Base-by-base conservation (phyloP, 2,329 filamentous ascomycete species). In the Thielaviopsis punctulata region DNA sequence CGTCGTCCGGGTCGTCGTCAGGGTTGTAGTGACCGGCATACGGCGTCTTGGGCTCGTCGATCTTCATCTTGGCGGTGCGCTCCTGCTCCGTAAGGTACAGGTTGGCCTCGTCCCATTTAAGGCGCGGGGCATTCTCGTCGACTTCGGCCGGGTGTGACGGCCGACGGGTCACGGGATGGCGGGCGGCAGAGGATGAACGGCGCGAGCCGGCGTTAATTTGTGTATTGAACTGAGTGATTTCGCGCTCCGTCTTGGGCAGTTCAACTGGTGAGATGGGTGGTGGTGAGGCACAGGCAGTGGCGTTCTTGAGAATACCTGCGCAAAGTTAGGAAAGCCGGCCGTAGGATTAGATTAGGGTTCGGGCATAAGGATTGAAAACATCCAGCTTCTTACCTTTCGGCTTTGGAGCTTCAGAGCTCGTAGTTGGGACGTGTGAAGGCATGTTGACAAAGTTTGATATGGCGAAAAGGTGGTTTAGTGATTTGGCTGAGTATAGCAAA, bases 61-160 rank as follows among this genome's bases (percentile, higher is more conserved):
- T 98, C 74, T 96, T 98, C 92, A 98, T 98, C 55, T 89, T 95
- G 56, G 84, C 83, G 55, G 82, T 87, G 67, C 86, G 89, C 68
- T 96, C 87, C 67, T 96, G 90, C 69, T 98, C 92, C 7, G 92
- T 92, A 51, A 98, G 76, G 68, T 95, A 98, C 27, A 98, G 76
- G 64, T 98, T 98, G 45, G 86, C 92, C 71, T 98, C 92, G 66
- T 98, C 92, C 92, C 92, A 98, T 70, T 95, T 95, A 59, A 98
- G 74, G 57, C 88, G 82, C 57, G 85, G 83, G 54, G 77, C 81
- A 18, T 47, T 50, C 21, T 55, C 53, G 30, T 55, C 53, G 13
- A 39, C 19, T 12, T 45, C 39, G 13, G 48, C 41, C 13, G 50
- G 25, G 36, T 52, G 49, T 86, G 82, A 55, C 8, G 45, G 45